phyloP scores from a whole-genome alignment of 257 asterid genomes.

The Solanum etuberosum region DNA sequence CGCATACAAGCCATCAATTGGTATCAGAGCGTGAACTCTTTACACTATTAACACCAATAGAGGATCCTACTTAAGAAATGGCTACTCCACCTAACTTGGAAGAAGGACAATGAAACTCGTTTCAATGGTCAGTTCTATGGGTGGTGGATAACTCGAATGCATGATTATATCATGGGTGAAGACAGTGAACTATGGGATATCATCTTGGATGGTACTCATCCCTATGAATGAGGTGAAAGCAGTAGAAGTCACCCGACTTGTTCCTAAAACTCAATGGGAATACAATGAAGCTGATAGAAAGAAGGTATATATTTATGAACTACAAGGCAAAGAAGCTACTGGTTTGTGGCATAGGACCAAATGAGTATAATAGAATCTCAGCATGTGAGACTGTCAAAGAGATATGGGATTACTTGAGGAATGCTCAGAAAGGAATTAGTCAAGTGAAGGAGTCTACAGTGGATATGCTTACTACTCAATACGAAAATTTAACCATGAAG shows the following conservation, averaged over 20 bases:
- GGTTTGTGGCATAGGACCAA: not conserved
- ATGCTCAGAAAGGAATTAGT: not conserved
- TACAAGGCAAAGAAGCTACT: not conserved
- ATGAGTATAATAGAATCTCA: not conserved
- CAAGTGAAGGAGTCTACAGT: not conserved
- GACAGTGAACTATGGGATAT: not conserved
- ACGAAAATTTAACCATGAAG: not conserved
- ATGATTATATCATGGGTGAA: not conserved
- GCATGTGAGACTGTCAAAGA: not conserved
- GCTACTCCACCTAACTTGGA: not conserved
- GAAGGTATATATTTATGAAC: not conserved
- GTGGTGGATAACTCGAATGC: not conserved
- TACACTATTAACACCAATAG: not conserved
- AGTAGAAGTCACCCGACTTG: not conserved
- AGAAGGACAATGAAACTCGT: not conserved
- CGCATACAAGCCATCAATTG: not conserved
- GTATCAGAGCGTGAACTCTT: not conserved
- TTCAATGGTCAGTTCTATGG: no score
- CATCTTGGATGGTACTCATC: not conserved
- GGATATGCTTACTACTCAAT: not conserved
- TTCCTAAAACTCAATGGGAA: not conserved
- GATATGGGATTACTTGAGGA: not conserved
- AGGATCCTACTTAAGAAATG: not conserved
- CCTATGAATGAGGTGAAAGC: not conserved
- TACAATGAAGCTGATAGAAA: no score